Conservation (phyloP, 768 basidiomycete species). For the Calocybe gangraenosa region DNA sequence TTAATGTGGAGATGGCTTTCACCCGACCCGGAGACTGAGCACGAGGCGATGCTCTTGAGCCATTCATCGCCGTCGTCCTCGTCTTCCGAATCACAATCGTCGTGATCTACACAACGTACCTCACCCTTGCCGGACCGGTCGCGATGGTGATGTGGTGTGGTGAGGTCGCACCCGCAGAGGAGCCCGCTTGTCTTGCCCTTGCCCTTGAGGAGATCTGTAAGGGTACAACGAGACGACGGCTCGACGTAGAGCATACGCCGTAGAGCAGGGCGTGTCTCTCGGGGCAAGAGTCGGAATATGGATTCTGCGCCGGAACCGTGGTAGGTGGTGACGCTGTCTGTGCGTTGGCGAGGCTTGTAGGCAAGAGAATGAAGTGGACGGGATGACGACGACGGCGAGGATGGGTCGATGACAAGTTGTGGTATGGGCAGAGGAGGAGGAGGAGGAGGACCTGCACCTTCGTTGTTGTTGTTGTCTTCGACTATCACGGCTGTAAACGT, state of each 20-base stretch:
- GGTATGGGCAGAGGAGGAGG: constrained; percentile 13
- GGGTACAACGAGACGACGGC: constrained; percentile 82
- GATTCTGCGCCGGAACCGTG: constrained; percentile 80
- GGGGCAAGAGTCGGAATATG: constrained; percentile 92
- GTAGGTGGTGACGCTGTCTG: constrained; percentile 60
- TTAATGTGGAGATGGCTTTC: constrained; percentile 70
- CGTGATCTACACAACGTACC: constrained; percentile 58
- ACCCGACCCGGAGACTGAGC: constrained; percentile 43
- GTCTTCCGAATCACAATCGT: constrained; percentile 58
- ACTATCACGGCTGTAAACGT: constrained; percentile 12
- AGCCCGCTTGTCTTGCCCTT: constrained; percentile 69
- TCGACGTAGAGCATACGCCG: constrained; percentile 94
- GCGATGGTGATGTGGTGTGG: constrained; percentile 7
- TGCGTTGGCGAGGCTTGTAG: constrained; percentile 27
- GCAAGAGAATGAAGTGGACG: background rate
- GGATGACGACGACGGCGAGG: background rate
- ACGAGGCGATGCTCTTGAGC: constrained; percentile 71
- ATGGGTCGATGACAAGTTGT: constrained; percentile 11
- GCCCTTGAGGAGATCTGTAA: constrained; percentile 87
- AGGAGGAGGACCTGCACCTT: background rate
- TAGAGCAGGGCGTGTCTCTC: constrained; percentile 85
- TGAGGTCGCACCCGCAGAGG: constrained; percentile 70
- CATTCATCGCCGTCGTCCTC: constrained; percentile 87
- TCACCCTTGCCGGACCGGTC: constrained; percentile 14
- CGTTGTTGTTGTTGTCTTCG: constrained; percentile 12